Percentiles rank a stretch among this genome's conserved stretches.
phyloP scores from a whole-genome alignment of 140 eudicot species.

The Oenanthe javanica region DNA sequence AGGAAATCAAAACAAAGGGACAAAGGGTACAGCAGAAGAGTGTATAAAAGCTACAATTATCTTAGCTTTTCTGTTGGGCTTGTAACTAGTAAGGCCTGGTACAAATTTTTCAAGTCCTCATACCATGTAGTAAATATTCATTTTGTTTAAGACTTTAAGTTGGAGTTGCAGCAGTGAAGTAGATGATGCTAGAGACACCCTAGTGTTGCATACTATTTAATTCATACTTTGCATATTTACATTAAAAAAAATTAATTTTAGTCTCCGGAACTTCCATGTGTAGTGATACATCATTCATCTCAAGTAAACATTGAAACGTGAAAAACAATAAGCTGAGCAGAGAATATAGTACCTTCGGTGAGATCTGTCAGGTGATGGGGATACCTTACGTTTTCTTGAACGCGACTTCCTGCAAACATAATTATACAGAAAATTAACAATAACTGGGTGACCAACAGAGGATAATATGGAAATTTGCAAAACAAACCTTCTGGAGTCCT shows the following conservation, averaged over 20 bases:
- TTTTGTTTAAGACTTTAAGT: neutral
- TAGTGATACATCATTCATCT: neutral
- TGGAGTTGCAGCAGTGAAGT: neutral
- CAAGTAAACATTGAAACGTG: neutral
- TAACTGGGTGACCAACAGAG: neutral
- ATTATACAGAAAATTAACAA: conserved; percentile 17
- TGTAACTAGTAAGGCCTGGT: neutral
- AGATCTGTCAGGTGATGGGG: conserved; percentile 82
- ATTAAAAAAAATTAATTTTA: neutral
- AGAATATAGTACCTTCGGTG: conserved; percentile 61
- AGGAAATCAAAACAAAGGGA: neutral
- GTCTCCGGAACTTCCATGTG: neutral
- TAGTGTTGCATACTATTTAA: neutral
- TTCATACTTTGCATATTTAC: neutral
- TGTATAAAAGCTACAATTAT: neutral
- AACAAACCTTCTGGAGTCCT: conserved; percentile 65
- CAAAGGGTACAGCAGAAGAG: neutral
- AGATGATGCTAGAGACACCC: neutral
- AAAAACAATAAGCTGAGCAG: conserved; percentile 4
- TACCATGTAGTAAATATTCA: neutral
- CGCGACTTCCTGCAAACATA: conserved; percentile 52
- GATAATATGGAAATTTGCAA: neutral
- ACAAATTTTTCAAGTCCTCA: neutral
- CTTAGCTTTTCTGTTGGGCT: neutral
- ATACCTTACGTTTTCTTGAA: conserved; percentile 45